Conservation (phyloP, 768 basidiomycete species). For the Mycena galopus region DNA sequence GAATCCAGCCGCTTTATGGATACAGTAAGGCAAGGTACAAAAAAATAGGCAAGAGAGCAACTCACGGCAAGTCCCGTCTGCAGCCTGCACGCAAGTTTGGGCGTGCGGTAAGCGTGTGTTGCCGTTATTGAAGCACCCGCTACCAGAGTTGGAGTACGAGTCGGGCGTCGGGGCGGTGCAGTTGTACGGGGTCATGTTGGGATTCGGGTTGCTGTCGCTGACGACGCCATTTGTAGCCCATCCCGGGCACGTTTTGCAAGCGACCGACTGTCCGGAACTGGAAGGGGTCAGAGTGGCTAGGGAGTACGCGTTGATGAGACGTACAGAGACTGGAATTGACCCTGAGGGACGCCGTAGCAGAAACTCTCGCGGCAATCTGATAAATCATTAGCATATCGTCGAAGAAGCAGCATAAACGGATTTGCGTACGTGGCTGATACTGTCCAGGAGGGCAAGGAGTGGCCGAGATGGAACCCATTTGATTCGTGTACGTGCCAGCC, state of each 20-base stretch:
- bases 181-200: no score
- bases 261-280: constrained; percentile 13
- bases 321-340: constrained; percentile 14
- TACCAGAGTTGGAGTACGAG: not conserved
- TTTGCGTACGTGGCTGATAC: constrained; percentile 19
- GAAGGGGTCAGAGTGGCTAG: not conserved
- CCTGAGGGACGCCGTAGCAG: constrained; percentile 19
- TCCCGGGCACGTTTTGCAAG: constrained; percentile 27
- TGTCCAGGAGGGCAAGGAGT: constrained; percentile 1
- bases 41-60: not conserved
- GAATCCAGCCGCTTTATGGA: not conserved
- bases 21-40: not conserved
- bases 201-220: constrained; percentile 14
- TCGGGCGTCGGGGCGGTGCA: constrained; percentile 23
- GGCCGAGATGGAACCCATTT: not conserved
- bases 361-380: not conserved
- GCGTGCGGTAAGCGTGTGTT: not conserved
- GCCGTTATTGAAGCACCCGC: constrained; percentile 23
- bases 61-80: constrained; percentile 22
- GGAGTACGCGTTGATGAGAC: not conserved
- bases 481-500: not conserved
- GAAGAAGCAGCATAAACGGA: not conserved
- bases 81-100: constrained; percentile 10
- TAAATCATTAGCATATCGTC: not conserved
- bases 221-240: not conserved